phyloP scores from a whole-genome alignment of 192 early-diverging fungal species.

The Entomortierella parvispora region DNA sequence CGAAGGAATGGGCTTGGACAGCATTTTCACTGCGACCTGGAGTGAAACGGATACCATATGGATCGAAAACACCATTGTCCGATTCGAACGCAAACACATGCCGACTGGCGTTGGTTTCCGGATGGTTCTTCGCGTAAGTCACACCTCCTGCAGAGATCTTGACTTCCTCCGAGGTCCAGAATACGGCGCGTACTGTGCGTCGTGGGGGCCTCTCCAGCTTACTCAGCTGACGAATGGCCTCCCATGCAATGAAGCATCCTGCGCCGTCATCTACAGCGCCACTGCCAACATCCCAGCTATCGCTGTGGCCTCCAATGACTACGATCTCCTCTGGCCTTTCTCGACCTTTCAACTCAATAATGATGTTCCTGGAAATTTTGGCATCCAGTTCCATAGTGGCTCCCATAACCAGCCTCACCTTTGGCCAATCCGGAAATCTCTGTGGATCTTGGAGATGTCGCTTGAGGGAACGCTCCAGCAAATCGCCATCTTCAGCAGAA shows the following conservation, averaged over 20 bases:
- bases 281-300: constrained; percentile 53
- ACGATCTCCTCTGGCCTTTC: constrained; percentile 61
- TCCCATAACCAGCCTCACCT: constrained; percentile 57
- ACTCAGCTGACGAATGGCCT: constrained; percentile 49
- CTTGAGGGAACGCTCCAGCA: constrained; percentile 60
- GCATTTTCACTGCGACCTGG: constrained; percentile 21
- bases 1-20: constrained; percentile 26
- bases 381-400: constrained; percentile 43
- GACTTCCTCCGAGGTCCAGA: constrained; percentile 67
- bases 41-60: constrained; percentile 64
- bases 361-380: constrained; percentile 60
- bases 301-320: constrained; percentile 65
- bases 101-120: constrained; percentile 45
- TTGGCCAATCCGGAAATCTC: constrained; percentile 52
- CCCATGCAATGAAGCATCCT: constrained; percentile 59
- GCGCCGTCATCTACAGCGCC: constrained; percentile 70
- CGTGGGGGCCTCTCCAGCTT: constrained; percentile 33
- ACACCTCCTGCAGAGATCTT: constrained; percentile 58
- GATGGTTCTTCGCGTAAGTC: constrained; percentile 52
- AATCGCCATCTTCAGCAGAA: constrained; percentile 61
- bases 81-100: constrained; percentile 69
- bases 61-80: constrained; percentile 71
- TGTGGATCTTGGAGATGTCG: constrained; percentile 36
- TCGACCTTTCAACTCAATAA: constrained; percentile 62
- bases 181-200: constrained; percentile 64